Evolutionary conservation across 176 grass and related monocot genomes (phyloP).

Genomic region (Thinopyrum elongatum): DNA sequence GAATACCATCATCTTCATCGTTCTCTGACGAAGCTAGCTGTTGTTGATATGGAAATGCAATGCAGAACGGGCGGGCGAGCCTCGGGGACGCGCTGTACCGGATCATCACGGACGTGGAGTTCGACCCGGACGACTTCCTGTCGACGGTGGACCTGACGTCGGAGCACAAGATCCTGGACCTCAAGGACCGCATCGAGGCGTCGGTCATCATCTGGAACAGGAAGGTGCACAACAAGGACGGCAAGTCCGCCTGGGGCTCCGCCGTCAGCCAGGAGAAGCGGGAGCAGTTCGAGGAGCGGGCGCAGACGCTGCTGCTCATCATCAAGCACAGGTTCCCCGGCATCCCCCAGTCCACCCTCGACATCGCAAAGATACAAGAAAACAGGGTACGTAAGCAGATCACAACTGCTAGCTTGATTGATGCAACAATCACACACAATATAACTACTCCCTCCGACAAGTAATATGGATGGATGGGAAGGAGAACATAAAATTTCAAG

Average conservation of each 20-base stretch:
- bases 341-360: slow-evolving; percentile 79
- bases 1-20: too few species aligned
- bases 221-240: slow-evolving; percentile 95
- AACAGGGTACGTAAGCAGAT: slow-evolving; percentile 71
- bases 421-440: too few species aligned
- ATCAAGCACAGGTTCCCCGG: slow-evolving; percentile 94
- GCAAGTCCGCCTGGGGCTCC: slow-evolving; percentile 83
- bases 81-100: slow-evolving; percentile 88
- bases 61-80: slow-evolving; percentile 80
- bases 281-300: slow-evolving; percentile 96
- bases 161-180: slow-evolving; percentile 96
- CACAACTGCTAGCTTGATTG: too few species aligned
- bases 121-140: slow-evolving; percentile 88
- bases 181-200: slow-evolving; percentile 97
- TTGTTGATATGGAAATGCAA: too few species aligned
- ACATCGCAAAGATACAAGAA: slow-evolving; percentile 95
- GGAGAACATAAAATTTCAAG: too few species aligned
- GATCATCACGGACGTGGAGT: slow-evolving; percentile 81
- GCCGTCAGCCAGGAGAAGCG: slow-evolving; percentile 87
- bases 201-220: slow-evolving; percentile 97
- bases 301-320: slow-evolving; percentile 89
- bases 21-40: too few species aligned
- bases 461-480: too few species aligned
- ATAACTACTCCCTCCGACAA: too few species aligned
- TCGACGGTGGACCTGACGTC: slow-evolving; percentile 78